Base-by-base conservation (phyloP, 2,329 filamentous ascomycete genomes). In the Botrytis galanthina region DNA sequence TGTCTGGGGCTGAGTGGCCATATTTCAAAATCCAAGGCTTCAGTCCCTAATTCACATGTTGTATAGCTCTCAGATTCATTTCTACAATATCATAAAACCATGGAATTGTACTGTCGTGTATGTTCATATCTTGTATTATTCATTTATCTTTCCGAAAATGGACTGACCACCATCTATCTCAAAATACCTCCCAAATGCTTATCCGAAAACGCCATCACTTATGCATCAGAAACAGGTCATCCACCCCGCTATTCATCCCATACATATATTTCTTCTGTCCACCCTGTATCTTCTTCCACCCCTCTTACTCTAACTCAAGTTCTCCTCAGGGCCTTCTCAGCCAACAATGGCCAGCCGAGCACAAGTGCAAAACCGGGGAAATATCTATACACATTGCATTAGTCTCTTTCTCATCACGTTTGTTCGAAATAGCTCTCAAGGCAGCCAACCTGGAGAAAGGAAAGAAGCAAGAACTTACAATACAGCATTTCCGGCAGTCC, bases 291-390 rank as follows among this genome's bases (percentile, higher is more conserved):
- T 3, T 57, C 4, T 20, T 9, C 35, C 5, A 32, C 29, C 1
- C 16, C 16, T 16, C 37, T 20, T 5, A 46, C 1, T 20, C 60
- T n/a, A 61, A 61, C 26, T 46, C 68, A 51, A 16, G 9, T 8
- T 12, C 16, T 5, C 39, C 26, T 44, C 10, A 73, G 8, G 8
- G 57, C 16, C 39, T 72, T 61, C 69, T 74, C 69, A 3, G 73
- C 69, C 39, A 70, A 44, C 32, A 74, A 61, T n/a, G 73, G 73
- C 73, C 73, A 74, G 26, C 68, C 61, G 29, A 74, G 69, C 10
- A 74, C 60, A 22, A 74, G 0, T 35, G 73, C 73, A 39, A 72
- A 72, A 35, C 61, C 54, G 3, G 73, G 73, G 29, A 74, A 72
- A 37, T 54, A 74, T 29, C 73, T 74, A 61, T 62, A 18, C 14